A percentile compares a stretch with the other conserved stretches of the same genome.
phyloP scores from a whole-genome alignment of 352 stramenopile species.

The Phytopythium oedochilum region DNA sequence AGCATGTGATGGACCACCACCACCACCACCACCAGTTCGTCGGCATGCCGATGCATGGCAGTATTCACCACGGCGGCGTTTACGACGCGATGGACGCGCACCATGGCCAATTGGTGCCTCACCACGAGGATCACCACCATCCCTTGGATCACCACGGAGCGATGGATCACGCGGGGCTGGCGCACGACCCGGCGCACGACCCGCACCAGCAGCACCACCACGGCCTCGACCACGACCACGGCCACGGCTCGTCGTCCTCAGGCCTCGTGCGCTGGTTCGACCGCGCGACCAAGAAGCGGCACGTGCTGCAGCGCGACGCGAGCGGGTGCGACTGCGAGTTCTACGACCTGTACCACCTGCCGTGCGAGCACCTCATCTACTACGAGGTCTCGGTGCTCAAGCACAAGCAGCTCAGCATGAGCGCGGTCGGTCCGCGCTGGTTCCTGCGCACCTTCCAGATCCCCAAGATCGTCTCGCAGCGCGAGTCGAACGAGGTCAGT shows the following conservation, averaged over 20 bases:
- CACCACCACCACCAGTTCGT: slow-evolving; percentile 1
- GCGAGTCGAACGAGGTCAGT: slow-evolving; percentile 67
- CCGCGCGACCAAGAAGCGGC: slow-evolving; percentile 52
- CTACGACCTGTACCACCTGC: slow-evolving; percentile 56
- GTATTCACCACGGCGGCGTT: background rate
- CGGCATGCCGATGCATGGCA: background rate
- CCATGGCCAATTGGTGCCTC: background rate
- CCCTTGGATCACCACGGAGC: slow-evolving; percentile 1
- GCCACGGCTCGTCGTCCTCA: background rate
- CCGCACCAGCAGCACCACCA: background rate
- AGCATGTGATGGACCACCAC: background rate
- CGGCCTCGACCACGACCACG: background rate
- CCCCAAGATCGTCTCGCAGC: slow-evolving; percentile 45
- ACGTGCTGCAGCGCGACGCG: slow-evolving; percentile 51
- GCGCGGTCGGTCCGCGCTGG: slow-evolving; percentile 49
- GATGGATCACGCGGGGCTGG: background rate
- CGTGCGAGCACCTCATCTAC: slow-evolving; percentile 70
- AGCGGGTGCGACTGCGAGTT: slow-evolving; percentile 67
- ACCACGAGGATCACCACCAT: slow-evolving; percentile 1
- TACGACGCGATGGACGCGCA: slow-evolving; percentile 5
- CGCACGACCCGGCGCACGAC: background rate
- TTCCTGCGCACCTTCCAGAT: slow-evolving; percentile 67
- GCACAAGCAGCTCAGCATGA: slow-evolving; percentile 62
- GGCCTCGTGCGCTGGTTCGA: slow-evolving; percentile 49
- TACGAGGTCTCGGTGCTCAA: slow-evolving; percentile 64